A percentile compares a stretch with the other conserved stretches of the same genome.
Evolutionary conservation across 2,329 filamentous ascomycete genomes (phyloP).

Genomic region (Mycosphaerella arachidis): DNA sequence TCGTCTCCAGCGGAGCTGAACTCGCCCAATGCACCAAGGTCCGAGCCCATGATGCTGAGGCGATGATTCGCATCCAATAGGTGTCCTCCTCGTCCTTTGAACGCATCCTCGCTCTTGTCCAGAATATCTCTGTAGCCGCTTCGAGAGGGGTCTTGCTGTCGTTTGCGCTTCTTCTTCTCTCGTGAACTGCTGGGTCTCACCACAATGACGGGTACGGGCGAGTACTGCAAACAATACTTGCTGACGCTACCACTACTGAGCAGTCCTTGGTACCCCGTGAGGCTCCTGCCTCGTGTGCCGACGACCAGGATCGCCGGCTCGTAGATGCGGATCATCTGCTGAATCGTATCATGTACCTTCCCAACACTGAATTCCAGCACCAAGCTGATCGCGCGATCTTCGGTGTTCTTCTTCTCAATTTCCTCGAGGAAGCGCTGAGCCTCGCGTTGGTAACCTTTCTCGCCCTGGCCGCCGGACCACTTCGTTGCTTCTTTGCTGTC

Average conservation of each 20-base stretch:
- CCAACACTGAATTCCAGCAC: constrained; percentile 84
- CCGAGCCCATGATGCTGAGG: constrained; percentile 40
- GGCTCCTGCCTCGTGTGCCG: constrained; percentile 76
- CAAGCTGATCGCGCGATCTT: constrained; percentile 78
- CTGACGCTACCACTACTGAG: constrained; percentile 78
- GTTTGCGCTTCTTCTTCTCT: constrained; percentile 83
- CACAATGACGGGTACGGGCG: constrained; percentile 86
- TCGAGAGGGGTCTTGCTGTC: constrained; percentile 68
- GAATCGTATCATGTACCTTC: constrained; percentile 85
- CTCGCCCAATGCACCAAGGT: constrained; percentile 32
- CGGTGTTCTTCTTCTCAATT: constrained; percentile 74
- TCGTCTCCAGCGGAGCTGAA: constrained; percentile 25
- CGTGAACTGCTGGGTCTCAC: constrained; percentile 83
- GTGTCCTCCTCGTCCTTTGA: constrained; percentile 45
- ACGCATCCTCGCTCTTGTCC: constrained; percentile 51
- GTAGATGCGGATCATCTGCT: constrained; percentile 86
- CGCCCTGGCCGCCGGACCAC: constrained; percentile 44
- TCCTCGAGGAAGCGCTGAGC: constrained; percentile 69
- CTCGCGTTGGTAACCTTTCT: constrained; percentile 62
- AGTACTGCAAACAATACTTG: constrained; percentile 92
- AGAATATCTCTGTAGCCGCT: constrained; percentile 76
- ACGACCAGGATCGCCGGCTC: constrained; percentile 89
- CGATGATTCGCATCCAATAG: constrained; percentile 50
- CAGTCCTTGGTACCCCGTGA: constrained; percentile 80
- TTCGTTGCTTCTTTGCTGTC: constrained; percentile 60